Evolutionary conservation across 108 stramenopile genomes (phyloP), one percentile per base, ranked within the genome.

Genomic region (Nannochloropsis gaditana): DNA sequence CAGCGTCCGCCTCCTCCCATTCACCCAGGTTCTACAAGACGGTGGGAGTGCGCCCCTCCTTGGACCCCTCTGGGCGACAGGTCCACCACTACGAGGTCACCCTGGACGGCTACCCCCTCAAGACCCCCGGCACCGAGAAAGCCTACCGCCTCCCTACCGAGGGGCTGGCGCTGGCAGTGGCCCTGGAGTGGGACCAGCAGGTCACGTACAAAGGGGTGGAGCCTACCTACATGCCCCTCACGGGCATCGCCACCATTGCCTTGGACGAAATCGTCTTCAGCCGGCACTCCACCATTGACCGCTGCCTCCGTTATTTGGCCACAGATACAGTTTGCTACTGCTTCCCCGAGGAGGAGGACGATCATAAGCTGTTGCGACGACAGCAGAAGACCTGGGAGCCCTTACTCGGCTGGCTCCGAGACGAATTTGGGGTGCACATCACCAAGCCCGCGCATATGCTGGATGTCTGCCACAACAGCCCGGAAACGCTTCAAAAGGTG

Each of bases 231-330:
- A 73, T 73, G 59, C 59, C 59, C n/a, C n/a, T 73, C 15, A 73
- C 59, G 59, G 59, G 59, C 59, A 73, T 73, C 19, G 59, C 59
- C n/a, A 73, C 59, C 59, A 73, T 73, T 73, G 59, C 59, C 15
- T 73, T 73, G 59, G 59, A 73, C 59, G 59, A 73, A n/a, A 73
- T 73, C n/a, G n/a, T 73, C n/a, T 73, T 73, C n/a, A 73, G 59
- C n/a, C 15, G 59, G 59, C 59, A 73, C 2, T 73, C 59, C 19
- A 73, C 59, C 59, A 73, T 73, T n/a, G 59, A 73, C n/a, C 15
- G 59, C 19, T 73, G 59, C 59, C n/a, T 73, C 19, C 59, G 59
- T 15, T 73, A 73, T n/a, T n/a, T 73, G 15, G 59, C 59, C 59
- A 73, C 59, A 3, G 59, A 73, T n/a, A 73, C 59, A 73, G 59